Evolutionary conservation across 2,329 filamentous ascomycete genomes (phyloP).

Genomic region (Neofusicoccum parvum): DNA sequence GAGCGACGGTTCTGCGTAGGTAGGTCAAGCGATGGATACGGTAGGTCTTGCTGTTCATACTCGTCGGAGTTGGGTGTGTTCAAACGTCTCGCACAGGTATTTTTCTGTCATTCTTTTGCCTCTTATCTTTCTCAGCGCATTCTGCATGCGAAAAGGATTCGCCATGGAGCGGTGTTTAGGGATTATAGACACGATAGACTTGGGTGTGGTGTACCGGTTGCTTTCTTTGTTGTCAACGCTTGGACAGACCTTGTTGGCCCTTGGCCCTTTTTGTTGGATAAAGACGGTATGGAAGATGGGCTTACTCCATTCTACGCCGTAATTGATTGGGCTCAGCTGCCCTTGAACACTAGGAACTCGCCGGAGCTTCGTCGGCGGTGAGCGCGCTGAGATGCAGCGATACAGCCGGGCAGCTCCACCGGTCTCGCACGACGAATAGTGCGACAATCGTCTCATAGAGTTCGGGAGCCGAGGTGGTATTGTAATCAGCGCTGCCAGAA

Average conservation of each 20-base stretch:
- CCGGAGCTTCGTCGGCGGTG: not conserved
- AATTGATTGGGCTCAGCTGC: not conserved
- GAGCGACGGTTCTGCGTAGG: not conserved
- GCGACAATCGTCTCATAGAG: not conserved
- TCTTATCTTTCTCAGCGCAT: not conserved
- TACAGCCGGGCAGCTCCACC: too few species aligned
- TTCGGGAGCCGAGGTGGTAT: not conserved
- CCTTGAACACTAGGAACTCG: not conserved
- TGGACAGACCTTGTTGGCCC: not conserved
- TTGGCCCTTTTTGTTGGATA: not conserved
- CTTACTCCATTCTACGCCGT: slow-evolving; percentile 1
- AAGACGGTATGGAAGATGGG: not conserved
- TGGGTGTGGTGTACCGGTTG: not conserved
- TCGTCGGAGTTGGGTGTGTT: not conserved
- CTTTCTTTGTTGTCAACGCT: not conserved
- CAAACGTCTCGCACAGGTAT: not conserved
- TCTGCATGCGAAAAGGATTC: not conserved
- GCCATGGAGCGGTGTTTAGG: not conserved
- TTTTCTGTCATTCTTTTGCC: slow-evolving; percentile 1
- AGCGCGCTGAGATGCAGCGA: not conserved
- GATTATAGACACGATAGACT: slow-evolving; percentile 9
- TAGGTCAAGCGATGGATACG: not conserved
- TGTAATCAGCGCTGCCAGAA: too few species aligned
- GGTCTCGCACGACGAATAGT: too few species aligned
- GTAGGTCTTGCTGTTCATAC: not conserved